phyloP scores from a whole-genome alignment of 1,284 basidiomycete species.

The Golubevia pallescens region DNA sequence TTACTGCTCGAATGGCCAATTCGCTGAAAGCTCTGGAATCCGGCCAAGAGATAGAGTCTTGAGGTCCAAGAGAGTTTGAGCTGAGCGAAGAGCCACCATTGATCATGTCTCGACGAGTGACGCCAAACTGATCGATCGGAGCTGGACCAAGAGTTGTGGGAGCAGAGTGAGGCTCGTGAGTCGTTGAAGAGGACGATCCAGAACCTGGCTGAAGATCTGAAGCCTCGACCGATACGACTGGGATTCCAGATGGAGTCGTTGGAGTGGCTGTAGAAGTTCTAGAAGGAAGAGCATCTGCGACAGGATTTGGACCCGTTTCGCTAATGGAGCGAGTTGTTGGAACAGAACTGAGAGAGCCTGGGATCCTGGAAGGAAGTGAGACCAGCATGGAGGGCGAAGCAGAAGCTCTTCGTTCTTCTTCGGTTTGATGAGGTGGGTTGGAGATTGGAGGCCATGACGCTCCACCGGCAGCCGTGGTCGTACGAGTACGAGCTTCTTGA shows the following conservation, averaged over 20 bases:
- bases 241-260: too few relatives aligned
- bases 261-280: too few relatives aligned
- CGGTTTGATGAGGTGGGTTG: neutral
- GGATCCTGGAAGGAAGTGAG: too few relatives aligned
- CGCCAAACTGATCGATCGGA: neutral
- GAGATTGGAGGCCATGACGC: neutral
- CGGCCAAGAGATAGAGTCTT: slow-evolving; percentile 35
- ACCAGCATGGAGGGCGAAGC: neutral
- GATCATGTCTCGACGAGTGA: neutral
- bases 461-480: neutral
- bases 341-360: too few relatives aligned
- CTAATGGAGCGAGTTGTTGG: too few relatives aligned
- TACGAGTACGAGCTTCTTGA: neutral
- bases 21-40: slow-evolving; percentile 65
- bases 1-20: slow-evolving; percentile 39
- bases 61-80: slow-evolving; percentile 18
- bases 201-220: too few relatives aligned
- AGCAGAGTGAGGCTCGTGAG: neutral
- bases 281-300: too few relatives aligned
- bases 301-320: too few relatives aligned
- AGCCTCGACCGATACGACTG: too few relatives aligned
- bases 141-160: neutral
- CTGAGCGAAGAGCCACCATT: neutral
- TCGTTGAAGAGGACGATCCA: neutral
- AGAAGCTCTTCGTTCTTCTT: neutral